Conservation (phyloP, 345 rosid genomes). For the Clarkia xantiana region DNA sequence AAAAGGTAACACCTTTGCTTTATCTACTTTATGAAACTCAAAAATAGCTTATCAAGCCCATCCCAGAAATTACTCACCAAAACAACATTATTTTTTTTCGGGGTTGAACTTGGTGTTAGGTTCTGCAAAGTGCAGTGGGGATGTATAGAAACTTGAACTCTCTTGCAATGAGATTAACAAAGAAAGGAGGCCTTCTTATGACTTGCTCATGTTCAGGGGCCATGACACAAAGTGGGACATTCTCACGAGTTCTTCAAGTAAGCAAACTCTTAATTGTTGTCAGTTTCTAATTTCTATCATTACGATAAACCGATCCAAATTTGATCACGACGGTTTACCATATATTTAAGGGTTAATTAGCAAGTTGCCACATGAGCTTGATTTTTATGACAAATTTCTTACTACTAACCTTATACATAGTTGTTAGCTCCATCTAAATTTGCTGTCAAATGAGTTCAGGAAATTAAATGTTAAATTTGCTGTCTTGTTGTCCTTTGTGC, state of each 20-base stretch:
- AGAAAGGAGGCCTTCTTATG: slow-evolving; percentile 77
- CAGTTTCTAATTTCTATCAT: neutral
- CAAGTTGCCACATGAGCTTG: no score
- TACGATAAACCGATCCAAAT: neutral
- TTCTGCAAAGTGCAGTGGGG: slow-evolving; percentile 49
- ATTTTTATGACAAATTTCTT: no score
- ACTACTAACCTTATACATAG: no score
- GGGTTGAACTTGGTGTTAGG: slow-evolving; percentile 18
- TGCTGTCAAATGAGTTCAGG: no score
- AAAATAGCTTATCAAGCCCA: no score
- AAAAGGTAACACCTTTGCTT: slow-evolving; percentile 39
- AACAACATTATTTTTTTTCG: neutral
- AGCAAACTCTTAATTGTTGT: slow-evolving; percentile 5
- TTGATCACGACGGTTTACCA: neutral
- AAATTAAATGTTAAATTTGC: no score
- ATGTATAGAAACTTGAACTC: slow-evolving; percentile 79
- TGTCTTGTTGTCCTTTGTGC: no score
- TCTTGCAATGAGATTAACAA: slow-evolving; percentile 62
- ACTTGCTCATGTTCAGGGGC: slow-evolving; percentile 96
- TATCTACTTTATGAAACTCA: no score
- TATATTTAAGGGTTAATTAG: no score
- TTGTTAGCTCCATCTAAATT: no score
- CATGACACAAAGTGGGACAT: slow-evolving; percentile 72
- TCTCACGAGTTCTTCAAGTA: slow-evolving; percentile 60
- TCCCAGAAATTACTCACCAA: no score